Evolutionary conservation across 129 eudicot genomes (phyloP).

Genomic region (Heracleum sosnowskyi): DNA sequence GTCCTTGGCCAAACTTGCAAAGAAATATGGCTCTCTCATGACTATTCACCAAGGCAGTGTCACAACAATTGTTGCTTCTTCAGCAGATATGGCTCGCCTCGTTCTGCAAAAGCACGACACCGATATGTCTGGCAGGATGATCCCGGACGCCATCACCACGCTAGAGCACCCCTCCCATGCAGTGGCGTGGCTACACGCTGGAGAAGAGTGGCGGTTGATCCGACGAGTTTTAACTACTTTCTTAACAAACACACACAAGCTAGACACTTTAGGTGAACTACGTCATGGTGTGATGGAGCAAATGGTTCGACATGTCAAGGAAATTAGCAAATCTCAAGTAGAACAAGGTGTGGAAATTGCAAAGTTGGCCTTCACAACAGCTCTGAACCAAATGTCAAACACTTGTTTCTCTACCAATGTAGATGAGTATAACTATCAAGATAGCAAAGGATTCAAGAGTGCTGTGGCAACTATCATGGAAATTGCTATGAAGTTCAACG

Average conservation of each 20-base stretch:
- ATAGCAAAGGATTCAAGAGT: neutral
- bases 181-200: slow-evolving; percentile 6
- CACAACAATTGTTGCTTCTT: slow-evolving; percentile 38
- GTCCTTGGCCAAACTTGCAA: slow-evolving; percentile 12
- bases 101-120: slow-evolving; percentile 40
- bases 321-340: neutral
- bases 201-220: slow-evolving; percentile 2
- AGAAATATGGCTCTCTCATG: slow-evolving; percentile 11
- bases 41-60: neutral
- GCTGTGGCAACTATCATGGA: neutral
- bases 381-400: slow-evolving; percentile 6
- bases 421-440: neutral
- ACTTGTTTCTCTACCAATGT: neutral
- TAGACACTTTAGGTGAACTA: neutral
- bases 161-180: neutral
- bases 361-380: slow-evolving; percentile 12
- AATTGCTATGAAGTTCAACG: neutral
- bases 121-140: slow-evolving; percentile 19
- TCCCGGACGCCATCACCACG: slow-evolving; percentile 3
- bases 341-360: neutral
- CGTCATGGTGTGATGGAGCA: neutral
- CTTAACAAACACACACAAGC: neutral
- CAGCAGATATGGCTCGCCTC: slow-evolving; percentile 40
- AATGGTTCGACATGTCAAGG: neutral
- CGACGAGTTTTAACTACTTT: slow-evolving; percentile 9